These are phyloP conservation scores for Aureococcus anophagefferens DNA, from an alignment of 108 stramenopile species.

Conservation along the genomic window DNA sequence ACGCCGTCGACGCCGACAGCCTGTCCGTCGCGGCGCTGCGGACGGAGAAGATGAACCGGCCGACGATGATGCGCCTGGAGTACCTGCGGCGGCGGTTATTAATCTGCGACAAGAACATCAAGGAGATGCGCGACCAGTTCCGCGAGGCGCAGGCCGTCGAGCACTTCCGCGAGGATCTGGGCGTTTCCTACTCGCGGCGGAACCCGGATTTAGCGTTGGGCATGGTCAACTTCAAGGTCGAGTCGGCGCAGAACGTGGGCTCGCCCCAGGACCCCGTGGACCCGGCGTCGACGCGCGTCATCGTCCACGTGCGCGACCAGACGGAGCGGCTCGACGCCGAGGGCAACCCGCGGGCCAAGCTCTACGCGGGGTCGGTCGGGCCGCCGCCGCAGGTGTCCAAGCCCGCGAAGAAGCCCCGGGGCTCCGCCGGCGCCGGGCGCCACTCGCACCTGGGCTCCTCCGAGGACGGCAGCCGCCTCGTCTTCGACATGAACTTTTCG, in stretches of 20 bases:
- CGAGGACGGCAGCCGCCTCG: not conserved
- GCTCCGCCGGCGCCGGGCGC: too few species aligned
- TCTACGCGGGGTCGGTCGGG: not conserved
- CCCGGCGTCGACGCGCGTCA: not conserved
- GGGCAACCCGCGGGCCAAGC: too few species aligned
- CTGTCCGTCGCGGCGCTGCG: not conserved
- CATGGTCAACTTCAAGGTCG: not conserved
- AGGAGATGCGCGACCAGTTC: not conserved
- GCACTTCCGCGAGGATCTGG: not conserved
- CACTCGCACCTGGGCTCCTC: not conserved
- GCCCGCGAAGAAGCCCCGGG: not conserved
- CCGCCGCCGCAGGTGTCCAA: not conserved
- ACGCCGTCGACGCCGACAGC: not conserved
- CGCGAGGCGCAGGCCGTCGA: not conserved
- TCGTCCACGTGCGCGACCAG: not conserved
- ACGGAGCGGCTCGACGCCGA: not conserved
- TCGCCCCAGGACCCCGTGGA: not conserved
- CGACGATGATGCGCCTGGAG: not conserved
- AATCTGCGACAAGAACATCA: not conserved
- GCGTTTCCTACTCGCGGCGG: not conserved
- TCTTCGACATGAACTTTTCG: not conserved
- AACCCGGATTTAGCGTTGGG: not conserved
- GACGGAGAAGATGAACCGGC: not conserved
- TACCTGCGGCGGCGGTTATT: not conserved
- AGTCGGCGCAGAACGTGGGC: not conserved